These are phyloP conservation scores for Pezicula rhizophila DNA, from an alignment of 2,329 filamentous ascomycete species.

Conservation along the genomic window DNA sequence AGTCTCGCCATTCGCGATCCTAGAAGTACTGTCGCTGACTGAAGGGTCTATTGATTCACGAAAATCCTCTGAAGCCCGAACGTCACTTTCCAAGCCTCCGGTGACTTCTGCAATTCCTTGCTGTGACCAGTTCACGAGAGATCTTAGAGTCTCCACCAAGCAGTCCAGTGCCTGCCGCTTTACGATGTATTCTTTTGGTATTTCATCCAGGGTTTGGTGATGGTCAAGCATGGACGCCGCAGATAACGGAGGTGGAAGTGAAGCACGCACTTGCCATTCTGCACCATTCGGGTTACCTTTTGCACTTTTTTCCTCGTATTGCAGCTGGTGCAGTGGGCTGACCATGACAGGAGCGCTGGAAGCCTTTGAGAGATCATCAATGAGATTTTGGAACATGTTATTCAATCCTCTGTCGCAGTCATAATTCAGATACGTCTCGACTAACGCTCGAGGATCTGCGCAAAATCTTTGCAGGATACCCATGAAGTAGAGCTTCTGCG, in stretches of 20 bases:
- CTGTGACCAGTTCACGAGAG: slow-evolving; percentile 85
- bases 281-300: slow-evolving; percentile 43
- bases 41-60: slow-evolving; percentile 75
- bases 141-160: slow-evolving; percentile 80
- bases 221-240: slow-evolving; percentile 33
- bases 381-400: slow-evolving; percentile 93
- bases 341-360: slow-evolving; percentile 74
- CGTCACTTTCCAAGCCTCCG: slow-evolving; percentile 42
- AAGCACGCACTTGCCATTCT: slow-evolving; percentile 85
- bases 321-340: slow-evolving; percentile 72
- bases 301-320: slow-evolving; percentile 73
- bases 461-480: slow-evolving; percentile 78
- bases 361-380: slow-evolving; percentile 87
- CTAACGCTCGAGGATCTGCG: slow-evolving; percentile 78
- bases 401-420: slow-evolving; percentile 94
- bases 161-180: slow-evolving; percentile 87
- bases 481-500: slow-evolving; percentile 91
- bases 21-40: slow-evolving; percentile 53
- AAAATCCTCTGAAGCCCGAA: slow-evolving; percentile 49
- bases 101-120: slow-evolving; percentile 57
- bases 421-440: slow-evolving; percentile 96
- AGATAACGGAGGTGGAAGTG: slow-evolving; percentile 79
- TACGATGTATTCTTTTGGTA: slow-evolving; percentile 83
- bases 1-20: slow-evolving; percentile 46
- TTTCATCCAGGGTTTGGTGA: slow-evolving; percentile 57